Evolutionary conservation across 2,329 filamentous ascomycete genomes (phyloP).

Genomic region (Pseudopithomyces maydicus): DNA sequence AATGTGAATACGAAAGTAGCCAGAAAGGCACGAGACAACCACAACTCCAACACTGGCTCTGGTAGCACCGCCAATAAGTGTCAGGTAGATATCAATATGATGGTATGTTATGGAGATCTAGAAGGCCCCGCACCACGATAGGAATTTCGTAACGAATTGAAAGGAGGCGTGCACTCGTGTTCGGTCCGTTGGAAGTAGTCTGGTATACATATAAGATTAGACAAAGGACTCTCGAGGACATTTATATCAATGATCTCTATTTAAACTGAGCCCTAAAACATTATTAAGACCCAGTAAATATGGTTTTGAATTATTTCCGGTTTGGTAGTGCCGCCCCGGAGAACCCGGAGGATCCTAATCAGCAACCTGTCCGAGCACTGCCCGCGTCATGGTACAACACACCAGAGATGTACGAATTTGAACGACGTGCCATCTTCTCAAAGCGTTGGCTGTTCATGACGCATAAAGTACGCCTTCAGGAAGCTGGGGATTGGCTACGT

Average conservation of each 20-base stretch:
- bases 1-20: slow-evolving; percentile 8
- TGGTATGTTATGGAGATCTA: not conserved
- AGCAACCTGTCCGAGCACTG: slow-evolving; percentile 37
- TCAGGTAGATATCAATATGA: slow-evolving; percentile 1
- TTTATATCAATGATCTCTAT: too few species aligned
- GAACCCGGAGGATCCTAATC: slow-evolving; percentile 8
- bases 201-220: not conserved
- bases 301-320: slow-evolving; percentile 23
- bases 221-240: too few species aligned
- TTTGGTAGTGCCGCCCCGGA: slow-evolving; percentile 13
- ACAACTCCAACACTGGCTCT: not conserved
- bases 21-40: not conserved
- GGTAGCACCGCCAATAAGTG: not conserved
- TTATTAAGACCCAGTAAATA: not conserved
- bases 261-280: too few species aligned
- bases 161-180: not conserved
- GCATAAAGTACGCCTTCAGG: slow-evolving; percentile 30
- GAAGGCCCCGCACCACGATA: not conserved
- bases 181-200: not conserved
- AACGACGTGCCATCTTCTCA: slow-evolving; percentile 53
- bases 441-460: slow-evolving; percentile 46
- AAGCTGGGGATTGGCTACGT: slow-evolving; percentile 24
- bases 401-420: slow-evolving; percentile 52
- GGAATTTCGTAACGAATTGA: not conserved
- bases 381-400: slow-evolving; percentile 53